Conservation (phyloP, 2,329 filamentous ascomycete genomes). For the Calycina marina region DNA sequence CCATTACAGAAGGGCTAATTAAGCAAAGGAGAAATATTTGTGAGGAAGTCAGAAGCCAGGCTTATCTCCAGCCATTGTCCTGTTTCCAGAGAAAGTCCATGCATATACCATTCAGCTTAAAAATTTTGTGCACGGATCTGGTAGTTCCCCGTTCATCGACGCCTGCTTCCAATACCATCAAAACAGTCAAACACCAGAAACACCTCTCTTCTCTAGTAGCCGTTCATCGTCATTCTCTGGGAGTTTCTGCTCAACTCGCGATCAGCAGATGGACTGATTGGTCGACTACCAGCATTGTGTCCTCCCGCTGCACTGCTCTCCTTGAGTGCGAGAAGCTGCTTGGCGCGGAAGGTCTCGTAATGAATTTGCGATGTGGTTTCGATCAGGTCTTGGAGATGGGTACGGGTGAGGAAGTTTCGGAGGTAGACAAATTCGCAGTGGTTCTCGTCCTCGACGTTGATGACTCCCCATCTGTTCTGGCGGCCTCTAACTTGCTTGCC, state of each 20-base stretch:
- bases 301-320: constrained; percentile 74
- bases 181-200: constrained; percentile 2
- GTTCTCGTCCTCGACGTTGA: constrained; percentile 98
- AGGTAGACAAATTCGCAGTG: constrained; percentile 99
- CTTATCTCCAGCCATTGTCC: too few species aligned
- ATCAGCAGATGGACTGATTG: constrained; percentile 90
- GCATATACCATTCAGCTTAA: too few species aligned
- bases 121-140: constrained; percentile 22
- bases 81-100: too few species aligned
- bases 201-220: constrained; percentile 60
- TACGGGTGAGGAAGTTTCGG: constrained; percentile 95
- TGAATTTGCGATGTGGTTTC: constrained; percentile 99
- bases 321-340: constrained; percentile 95
- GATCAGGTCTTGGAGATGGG: constrained; percentile 95
- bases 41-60: too few species aligned
- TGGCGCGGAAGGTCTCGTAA: constrained; percentile 99
- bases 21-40: constrained; percentile 23
- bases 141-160: constrained; percentile 18
- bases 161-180: constrained; percentile 3
- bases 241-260: constrained; percentile 93
- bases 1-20: constrained; percentile 25
- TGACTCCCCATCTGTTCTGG: constrained; percentile 98
- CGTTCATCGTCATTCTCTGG: constrained; percentile 97
- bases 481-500: constrained; percentile 95
- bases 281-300: constrained; percentile 64